A percentile compares a stretch with the other conserved stretches of the same genome.
Conservation (phyloP, 169 alveolate species). For the Eimeria praecox region DNA sequence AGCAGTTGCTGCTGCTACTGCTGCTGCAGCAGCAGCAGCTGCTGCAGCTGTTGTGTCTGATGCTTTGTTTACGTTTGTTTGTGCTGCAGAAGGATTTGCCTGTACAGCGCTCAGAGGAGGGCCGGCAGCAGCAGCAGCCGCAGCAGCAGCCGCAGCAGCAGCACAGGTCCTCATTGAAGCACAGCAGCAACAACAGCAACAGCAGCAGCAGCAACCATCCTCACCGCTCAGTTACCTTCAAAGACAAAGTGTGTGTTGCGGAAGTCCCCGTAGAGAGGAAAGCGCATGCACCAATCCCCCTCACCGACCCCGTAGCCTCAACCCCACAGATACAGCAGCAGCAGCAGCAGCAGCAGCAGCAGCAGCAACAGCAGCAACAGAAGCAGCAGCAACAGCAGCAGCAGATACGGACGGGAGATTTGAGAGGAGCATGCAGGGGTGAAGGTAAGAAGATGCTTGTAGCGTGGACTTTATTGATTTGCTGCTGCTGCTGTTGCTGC, state of each 20-base stretch:
- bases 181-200: conserved; percentile 14
- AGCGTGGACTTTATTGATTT: neutral
- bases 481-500: conserved; percentile 22
- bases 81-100: neutral
- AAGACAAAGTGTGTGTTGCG: neutral
- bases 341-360: conserved; percentile 49
- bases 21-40: conserved; percentile 11
- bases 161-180: conserved; percentile 33
- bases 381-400: neutral
- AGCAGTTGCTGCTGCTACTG: neutral
- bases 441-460: neutral
- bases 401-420: neutral
- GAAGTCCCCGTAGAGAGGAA: conserved; percentile 14
- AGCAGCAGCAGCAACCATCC: conserved; percentile 50
- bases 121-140: neutral
- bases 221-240: neutral
- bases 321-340: neutral
- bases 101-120: neutral
- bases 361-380: conserved; percentile 37
- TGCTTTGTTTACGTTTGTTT: neutral
- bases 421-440: neutral
- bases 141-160: conserved; percentile 33
- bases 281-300: neutral
- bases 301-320: neutral
- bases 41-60: neutral